These are phyloP conservation scores for Dryas drummondii DNA, from an alignment of 306 rosid species.

Conservation along the genomic window DNA sequence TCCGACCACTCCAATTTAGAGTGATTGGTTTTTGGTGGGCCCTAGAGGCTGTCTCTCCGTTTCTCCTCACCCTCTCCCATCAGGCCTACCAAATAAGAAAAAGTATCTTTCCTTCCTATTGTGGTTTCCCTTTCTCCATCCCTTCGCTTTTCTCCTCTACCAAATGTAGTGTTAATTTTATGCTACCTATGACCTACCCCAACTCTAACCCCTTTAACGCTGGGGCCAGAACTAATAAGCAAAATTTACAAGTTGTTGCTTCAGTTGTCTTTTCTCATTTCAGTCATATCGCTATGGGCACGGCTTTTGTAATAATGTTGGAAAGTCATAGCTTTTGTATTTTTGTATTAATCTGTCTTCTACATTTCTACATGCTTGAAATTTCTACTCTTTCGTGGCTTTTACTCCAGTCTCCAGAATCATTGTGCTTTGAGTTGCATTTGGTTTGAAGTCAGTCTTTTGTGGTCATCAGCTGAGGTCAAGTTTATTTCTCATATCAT, in stretches of 20 bases:
- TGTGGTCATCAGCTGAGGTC: neutral
- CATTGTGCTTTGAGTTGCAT: neutral
- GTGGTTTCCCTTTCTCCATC: neutral
- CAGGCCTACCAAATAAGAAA: neutral
- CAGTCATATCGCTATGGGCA: neutral
- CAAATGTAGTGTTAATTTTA: neutral
- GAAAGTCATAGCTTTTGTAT: neutral
- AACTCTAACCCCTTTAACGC: neutral
- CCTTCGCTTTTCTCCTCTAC: neutral
- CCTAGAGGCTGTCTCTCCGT: neutral
- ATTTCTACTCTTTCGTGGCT: neutral
- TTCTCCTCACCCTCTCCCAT: neutral
- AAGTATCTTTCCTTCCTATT: neutral
- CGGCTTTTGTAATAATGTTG: neutral
- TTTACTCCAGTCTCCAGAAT: neutral
- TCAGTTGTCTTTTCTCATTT: neutral
- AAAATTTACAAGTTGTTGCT: conserved; percentile 4
- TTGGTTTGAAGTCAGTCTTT: neutral
- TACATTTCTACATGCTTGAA: neutral
- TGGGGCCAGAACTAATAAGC: neutral
- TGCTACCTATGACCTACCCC: too few species aligned
- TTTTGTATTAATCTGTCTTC: neutral
- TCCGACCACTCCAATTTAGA: neutral
- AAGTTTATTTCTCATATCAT: neutral
- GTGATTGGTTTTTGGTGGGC: neutral